Percentiles rank a stretch among this genome's conserved stretches.
Conservation (phyloP, 2,329 filamentous ascomycete species). For the Lasiodiplodia sp. region DNA sequence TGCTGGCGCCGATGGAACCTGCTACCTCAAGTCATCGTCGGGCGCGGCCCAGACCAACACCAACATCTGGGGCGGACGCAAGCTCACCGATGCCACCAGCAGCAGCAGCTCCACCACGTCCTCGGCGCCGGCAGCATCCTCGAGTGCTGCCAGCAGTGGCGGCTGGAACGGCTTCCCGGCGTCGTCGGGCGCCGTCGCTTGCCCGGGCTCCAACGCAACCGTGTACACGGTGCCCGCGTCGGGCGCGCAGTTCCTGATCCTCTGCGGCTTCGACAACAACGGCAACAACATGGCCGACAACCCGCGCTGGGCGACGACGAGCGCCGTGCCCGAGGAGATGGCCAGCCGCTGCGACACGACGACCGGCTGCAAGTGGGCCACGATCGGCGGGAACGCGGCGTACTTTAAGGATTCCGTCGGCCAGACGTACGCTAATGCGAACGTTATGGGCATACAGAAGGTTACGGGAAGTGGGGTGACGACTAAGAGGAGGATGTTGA, state of each 20-base stretch:
- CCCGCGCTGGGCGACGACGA: conserved; percentile 11
- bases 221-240: conserved; percentile 9
- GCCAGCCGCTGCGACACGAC: conserved; percentile 10
- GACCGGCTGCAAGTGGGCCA: neutral
- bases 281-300: conserved; percentile 21
- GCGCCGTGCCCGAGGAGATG: conserved; percentile 6
- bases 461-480: neutral
- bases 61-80: conserved; percentile 23
- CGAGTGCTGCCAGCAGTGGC: neutral
- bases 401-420: conserved; percentile 11
- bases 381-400: neutral
- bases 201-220: conserved; percentile 10
- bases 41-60: neutral
- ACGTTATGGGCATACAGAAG: conserved; percentile 6
- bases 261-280: conserved; percentile 5
- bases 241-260: neutral
- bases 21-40: conserved; percentile 23
- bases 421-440: neutral
- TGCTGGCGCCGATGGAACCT: conserved; percentile 2
- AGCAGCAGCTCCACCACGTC: neutral
- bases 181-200: neutral
- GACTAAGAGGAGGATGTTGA: neutral
- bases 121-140: neutral
- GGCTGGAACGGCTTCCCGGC: neutral
- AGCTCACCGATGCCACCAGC: conserved; percentile 5